A percentile compares a stretch with the other conserved stretches of the same genome.
phyloP scores from a whole-genome alignment of 768 basidiomycete species.

The Dacryopinax primogenitus region DNA sequence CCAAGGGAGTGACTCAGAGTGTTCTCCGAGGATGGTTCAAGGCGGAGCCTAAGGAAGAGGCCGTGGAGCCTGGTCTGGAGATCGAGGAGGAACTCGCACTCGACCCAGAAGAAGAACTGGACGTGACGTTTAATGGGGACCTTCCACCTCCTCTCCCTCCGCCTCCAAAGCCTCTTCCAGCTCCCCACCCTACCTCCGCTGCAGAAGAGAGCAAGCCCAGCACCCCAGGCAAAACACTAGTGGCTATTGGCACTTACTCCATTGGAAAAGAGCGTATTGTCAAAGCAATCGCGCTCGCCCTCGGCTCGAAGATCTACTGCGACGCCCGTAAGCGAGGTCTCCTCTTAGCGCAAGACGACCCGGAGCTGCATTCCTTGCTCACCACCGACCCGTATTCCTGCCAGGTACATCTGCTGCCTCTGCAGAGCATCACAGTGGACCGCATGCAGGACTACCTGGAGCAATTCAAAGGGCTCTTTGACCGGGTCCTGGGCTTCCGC shows the following conservation, averaged over 20 bases:
- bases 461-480: slow-evolving; percentile 57
- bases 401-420: slow-evolving; percentile 73
- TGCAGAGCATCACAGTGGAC: slow-evolving; percentile 60
- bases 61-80: slow-evolving; percentile 20
- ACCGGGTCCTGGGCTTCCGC: slow-evolving; percentile 64
- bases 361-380: slow-evolving; percentile 64
- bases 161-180: slow-evolving; percentile 17
- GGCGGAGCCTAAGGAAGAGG: slow-evolving; percentile 17
- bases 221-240: slow-evolving; percentile 14
- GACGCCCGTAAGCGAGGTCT: slow-evolving; percentile 73
- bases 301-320: slow-evolving; percentile 77
- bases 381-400: slow-evolving; percentile 64
- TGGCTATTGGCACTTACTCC: slow-evolving; percentile 63
- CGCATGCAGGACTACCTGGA: slow-evolving; percentile 63
- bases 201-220: slow-evolving; percentile 16
- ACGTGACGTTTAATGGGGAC: not conserved
- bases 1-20: not conserved
- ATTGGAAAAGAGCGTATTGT: slow-evolving; percentile 97
- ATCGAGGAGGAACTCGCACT: slow-evolving; percentile 14
- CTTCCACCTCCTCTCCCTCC: not conserved
- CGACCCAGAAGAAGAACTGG: too few species aligned
- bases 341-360: slow-evolving; percentile 70
- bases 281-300: slow-evolving; percentile 78
- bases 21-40: slow-evolving; percentile 4
- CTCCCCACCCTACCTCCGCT: not conserved